Percentiles rank a stretch among this genome's conserved stretches.
Evolutionary conservation across 2,329 filamentous ascomycete genomes (phyloP).

Genomic region (Fusarium coicis): DNA sequence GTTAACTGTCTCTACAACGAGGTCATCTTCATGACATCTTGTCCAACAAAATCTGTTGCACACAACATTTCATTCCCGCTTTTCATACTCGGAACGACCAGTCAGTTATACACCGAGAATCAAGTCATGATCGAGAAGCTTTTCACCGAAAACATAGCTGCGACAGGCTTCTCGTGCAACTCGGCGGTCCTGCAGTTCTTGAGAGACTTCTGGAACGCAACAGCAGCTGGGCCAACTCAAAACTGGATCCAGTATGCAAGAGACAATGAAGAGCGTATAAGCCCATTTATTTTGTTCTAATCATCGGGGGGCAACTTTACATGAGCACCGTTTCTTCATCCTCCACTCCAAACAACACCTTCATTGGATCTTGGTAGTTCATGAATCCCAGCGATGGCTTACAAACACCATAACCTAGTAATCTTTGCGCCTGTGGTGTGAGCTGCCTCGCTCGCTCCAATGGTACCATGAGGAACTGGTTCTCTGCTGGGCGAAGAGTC

Average conservation of each 20-base stretch:
- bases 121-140: not conserved
- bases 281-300: not conserved
- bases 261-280: not conserved
- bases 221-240: not conserved
- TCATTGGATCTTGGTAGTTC: slow-evolving; percentile 31
- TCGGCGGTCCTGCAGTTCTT: not conserved
- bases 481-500: slow-evolving; percentile 19
- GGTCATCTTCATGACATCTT: not conserved
- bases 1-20: not conserved
- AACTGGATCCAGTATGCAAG: slow-evolving; percentile 4
- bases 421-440: slow-evolving; percentile 17
- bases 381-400: slow-evolving; percentile 19
- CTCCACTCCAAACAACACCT: slow-evolving; percentile 20
- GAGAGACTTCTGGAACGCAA: not conserved
- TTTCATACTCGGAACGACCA: not conserved
- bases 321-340: slow-evolving; percentile 26
- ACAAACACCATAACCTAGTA: slow-evolving; percentile 20
- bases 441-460: slow-evolving; percentile 13
- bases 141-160: not conserved
- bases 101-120: not conserved
- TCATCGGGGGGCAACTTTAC: not conserved
- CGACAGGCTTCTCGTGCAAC: slow-evolving; percentile 3
- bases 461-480: slow-evolving; percentile 27
- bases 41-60: not conserved
- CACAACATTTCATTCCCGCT: slow-evolving; percentile 1